These are phyloP conservation scores for Hypoxylon sp. DNA, from an alignment of 2,329 filamentous ascomycete genomes.

Conservation along the genomic window DNA sequence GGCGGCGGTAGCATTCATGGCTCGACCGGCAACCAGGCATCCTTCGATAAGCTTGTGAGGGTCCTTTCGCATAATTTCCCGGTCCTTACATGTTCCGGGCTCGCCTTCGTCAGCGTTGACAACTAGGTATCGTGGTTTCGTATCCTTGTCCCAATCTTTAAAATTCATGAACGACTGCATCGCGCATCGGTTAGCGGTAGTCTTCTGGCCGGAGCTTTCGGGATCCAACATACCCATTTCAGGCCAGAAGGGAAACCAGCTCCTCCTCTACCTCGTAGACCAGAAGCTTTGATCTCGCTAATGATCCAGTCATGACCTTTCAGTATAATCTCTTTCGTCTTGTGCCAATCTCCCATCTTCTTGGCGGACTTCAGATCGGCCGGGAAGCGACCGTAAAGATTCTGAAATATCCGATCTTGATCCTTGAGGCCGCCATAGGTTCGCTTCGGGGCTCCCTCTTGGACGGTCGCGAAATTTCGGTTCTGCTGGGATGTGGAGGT, in stretches of 20 bases:
- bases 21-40: slow-evolving; percentile 93
- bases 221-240: slow-evolving; percentile 84
- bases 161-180: slow-evolving; percentile 98
- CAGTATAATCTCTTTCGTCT: slow-evolving; percentile 97
- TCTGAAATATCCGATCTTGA: slow-evolving; percentile 99
- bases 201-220: not conserved
- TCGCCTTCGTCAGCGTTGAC: slow-evolving; percentile 99
- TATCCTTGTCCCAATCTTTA: slow-evolving; percentile 99
- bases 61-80: slow-evolving; percentile 99
- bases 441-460: slow-evolving; percentile 78
- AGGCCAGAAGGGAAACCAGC: slow-evolving; percentile 97
- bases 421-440: slow-evolving; percentile 91
- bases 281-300: slow-evolving; percentile 95
- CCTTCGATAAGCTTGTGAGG: slow-evolving; percentile 99
- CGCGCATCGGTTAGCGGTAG: slow-evolving; percentile 39
- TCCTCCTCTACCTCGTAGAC: slow-evolving; percentile 94
- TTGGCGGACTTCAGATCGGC: slow-evolving; percentile 92
- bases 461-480: slow-evolving; percentile 85
- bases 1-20: slow-evolving; percentile 98
- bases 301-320: slow-evolving; percentile 99
- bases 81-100: slow-evolving; percentile 98
- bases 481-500: slow-evolving; percentile 68
- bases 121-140: slow-evolving; percentile 93
- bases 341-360: slow-evolving; percentile 99
- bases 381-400: slow-evolving; percentile 94